Conservation (phyloP, 768 basidiomycete genomes). For the Lyophyllum decastes region DNA sequence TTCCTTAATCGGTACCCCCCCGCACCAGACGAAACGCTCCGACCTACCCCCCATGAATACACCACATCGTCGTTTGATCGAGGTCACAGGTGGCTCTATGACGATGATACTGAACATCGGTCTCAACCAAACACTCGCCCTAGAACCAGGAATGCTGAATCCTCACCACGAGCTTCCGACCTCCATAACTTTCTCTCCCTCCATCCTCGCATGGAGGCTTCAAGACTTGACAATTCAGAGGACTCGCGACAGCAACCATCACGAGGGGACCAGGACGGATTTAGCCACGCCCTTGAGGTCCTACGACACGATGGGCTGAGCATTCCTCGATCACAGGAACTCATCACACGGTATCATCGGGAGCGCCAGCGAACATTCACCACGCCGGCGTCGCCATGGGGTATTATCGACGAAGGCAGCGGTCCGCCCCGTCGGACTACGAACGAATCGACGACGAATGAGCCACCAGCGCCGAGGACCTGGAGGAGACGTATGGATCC, state of each 20-base stretch:
- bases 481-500: slow-evolving; percentile 1
- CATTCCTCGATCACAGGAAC: slow-evolving; percentile 29
- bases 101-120: neutral
- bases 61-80: neutral
- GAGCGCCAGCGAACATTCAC: slow-evolving; percentile 15
- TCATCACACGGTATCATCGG: slow-evolving; percentile 27
- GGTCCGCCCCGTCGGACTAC: neutral
- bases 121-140: neutral
- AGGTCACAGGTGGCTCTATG: neutral
- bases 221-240: slow-evolving; percentile 21
- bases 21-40: neutral
- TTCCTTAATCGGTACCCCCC: slow-evolving; percentile 1
- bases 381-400: slow-evolving; percentile 12
- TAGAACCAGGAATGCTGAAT: neutral
- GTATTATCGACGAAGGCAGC: slow-evolving; percentile 9
- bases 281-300: slow-evolving; percentile 31
- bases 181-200: slow-evolving; percentile 25
- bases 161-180: slow-evolving; percentile 10
- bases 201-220: slow-evolving; percentile 27
- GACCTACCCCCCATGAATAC: neutral
- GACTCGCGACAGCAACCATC: slow-evolving; percentile 4
- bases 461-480: neutral
- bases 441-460: neutral
- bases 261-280: slow-evolving; percentile 24
- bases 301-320: slow-evolving; percentile 31